A percentile compares a stretch with the other conserved stretches of the same genome.
phyloP scores from a whole-genome alignment of 345 rosid genomes.

The Euphorbia lathyris region DNA sequence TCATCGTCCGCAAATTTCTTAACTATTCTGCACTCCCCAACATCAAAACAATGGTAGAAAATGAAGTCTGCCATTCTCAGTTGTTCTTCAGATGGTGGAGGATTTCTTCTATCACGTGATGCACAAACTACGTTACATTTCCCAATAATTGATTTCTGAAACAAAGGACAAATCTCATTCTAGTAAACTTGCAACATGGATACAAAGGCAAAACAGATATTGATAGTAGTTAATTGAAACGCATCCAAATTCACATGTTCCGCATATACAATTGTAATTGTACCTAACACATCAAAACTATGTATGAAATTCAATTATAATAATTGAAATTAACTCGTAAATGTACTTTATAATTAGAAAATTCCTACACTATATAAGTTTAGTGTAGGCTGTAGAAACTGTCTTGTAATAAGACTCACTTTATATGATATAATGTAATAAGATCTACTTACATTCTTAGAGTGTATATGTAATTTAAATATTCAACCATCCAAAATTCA shows the following conservation, averaged over 20 bases:
- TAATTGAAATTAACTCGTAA: neutral
- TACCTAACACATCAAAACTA: neutral
- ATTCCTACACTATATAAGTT: too few relatives aligned
- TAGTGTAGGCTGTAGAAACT: too few relatives aligned
- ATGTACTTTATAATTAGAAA: neutral
- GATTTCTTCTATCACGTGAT: slow-evolving; percentile 45
- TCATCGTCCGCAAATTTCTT: slow-evolving; percentile 30
- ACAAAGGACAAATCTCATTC: neutral
- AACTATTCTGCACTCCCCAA: slow-evolving; percentile 25
- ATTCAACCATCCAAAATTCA: too few relatives aligned
- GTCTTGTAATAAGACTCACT: too few relatives aligned
- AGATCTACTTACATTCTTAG: too few relatives aligned
- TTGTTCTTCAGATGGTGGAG: slow-evolving; percentile 32
- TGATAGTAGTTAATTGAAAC: neutral
- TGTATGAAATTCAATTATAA: neutral
- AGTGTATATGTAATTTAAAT: too few relatives aligned
- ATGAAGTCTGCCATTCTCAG: slow-evolving; percentile 36
- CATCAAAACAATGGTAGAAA: slow-evolving; percentile 50
- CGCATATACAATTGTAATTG: neutral
- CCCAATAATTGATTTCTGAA: slow-evolving; percentile 40
- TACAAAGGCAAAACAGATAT: neutral
- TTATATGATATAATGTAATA: too few relatives aligned
- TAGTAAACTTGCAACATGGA: neutral
- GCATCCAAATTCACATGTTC: neutral
- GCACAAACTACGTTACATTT: slow-evolving; percentile 54